Conservation (phyloP, 495 filamentous ascomycete species). For the Penicillium bovifimosum region DNA sequence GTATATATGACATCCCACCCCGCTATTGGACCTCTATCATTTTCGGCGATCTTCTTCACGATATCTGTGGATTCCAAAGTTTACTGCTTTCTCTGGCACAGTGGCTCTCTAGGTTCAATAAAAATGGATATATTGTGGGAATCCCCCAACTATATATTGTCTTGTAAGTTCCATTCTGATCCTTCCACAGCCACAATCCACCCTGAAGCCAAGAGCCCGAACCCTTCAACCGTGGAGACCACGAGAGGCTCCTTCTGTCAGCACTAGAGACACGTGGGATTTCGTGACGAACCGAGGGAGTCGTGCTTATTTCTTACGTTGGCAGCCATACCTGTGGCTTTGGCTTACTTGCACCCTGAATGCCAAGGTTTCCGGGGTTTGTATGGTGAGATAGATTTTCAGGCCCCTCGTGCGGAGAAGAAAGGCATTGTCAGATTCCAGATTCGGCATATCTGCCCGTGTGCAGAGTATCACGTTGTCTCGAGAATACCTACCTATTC, state of each 20-base stretch:
- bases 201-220: not conserved
- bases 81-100: not conserved
- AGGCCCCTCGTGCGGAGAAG: constrained; percentile 3
- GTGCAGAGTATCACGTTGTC: not conserved
- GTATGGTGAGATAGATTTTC: too few species aligned
- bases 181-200: not conserved
- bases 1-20: not conserved
- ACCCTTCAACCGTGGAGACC: not conserved
- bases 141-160: too few species aligned
- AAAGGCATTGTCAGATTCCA: not conserved
- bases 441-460: not conserved
- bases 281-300: constrained; percentile 1
- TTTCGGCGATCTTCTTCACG: constrained; percentile 5
- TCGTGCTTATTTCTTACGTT: not conserved
- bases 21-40: not conserved
- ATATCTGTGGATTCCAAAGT: too few species aligned
- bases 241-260: not conserved
- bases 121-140: too few species aligned
- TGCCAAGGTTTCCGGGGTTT: not conserved
- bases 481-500: not conserved
- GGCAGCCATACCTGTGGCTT: not conserved
- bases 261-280: constrained; percentile 7
- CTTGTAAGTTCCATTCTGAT: not conserved
- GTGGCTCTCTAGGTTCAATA: not conserved
- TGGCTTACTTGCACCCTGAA: too few species aligned